phyloP scores from a whole-genome alignment of 495 filamentous ascomycete genomes.

The Trichoderma virens region DNA sequence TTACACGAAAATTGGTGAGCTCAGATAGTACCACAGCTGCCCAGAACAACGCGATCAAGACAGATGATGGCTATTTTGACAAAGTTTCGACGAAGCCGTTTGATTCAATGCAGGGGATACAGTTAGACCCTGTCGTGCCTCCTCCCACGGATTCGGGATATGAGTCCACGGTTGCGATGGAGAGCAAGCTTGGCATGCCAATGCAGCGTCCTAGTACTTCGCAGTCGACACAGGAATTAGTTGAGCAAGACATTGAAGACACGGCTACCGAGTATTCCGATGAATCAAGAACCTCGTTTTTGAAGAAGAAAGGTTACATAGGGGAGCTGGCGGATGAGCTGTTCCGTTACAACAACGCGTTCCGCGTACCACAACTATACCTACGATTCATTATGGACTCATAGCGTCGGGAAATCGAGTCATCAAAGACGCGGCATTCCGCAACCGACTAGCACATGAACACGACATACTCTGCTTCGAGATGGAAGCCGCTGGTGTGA shows the following conservation, averaged over 20 bases:
- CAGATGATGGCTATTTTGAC: not conserved
- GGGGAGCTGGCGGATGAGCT: not conserved
- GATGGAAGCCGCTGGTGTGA: conserved; percentile 40
- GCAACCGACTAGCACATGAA: conserved; percentile 9
- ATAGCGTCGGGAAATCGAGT: not conserved
- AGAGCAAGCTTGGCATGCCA: not conserved
- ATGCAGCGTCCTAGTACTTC: not conserved
- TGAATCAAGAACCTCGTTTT: not conserved
- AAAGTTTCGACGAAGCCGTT: not conserved
- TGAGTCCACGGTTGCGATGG: not conserved
- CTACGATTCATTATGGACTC: conserved; percentile 8
- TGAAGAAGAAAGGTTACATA: not conserved
- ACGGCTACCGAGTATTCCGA: not conserved
- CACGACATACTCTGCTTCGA: conserved; percentile 34
- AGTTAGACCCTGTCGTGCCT: not conserved
- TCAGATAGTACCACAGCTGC: too few species aligned
- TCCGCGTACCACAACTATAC: conserved; percentile 18
- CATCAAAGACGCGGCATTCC: not conserved
- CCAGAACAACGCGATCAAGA: not conserved
- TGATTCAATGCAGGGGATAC: not conserved
- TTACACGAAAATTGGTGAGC: too few species aligned
- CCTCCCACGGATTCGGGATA: not conserved
- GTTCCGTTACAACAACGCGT: not conserved
- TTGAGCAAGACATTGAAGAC: not conserved
- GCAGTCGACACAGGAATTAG: not conserved